A percentile compares a stretch with the other conserved stretches of the same genome.
These are phyloP conservation scores for Populus euphratica DNA, from an alignment of 345 rosid genomes.

Conservation along the genomic window DNA sequence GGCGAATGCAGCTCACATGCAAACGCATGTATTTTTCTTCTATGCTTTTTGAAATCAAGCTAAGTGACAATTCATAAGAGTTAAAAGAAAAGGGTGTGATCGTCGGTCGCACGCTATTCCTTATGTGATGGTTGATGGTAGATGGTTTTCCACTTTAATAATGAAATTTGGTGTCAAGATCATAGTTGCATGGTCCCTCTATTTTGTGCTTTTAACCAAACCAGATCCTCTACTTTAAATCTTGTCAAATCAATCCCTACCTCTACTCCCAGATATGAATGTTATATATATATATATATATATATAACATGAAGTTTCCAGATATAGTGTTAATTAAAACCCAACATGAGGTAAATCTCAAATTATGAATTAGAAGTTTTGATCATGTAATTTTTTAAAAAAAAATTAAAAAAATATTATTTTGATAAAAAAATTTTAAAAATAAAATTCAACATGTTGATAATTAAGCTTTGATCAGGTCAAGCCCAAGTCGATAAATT, in stretches of 20 bases:
- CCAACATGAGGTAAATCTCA: no score
- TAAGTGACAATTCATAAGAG: background rate
- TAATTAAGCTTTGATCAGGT: no score
- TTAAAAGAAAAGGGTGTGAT: background rate
- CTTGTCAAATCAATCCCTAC: no score
- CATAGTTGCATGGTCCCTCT: background rate
- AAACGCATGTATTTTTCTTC: background rate
- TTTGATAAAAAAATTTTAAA: no score
- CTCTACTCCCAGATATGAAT: no score
- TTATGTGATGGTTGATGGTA: background rate
- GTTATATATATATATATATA: no score
- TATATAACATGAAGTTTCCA: no score
- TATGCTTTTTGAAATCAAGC: slow-evolving; percentile 4
- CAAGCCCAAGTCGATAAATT: fast-evolving
- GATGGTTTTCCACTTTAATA: background rate
- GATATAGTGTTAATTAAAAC: no score
- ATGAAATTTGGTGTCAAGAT: background rate
- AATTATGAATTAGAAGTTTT: no score
- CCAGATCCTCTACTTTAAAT: background rate
- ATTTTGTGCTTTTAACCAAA: background rate
- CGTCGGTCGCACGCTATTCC: background rate
- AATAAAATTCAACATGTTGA: fast-evolving
- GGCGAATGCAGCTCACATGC: slow-evolving; percentile 11
- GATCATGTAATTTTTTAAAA: no score
- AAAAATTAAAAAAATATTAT: no score